These are phyloP conservation scores for Glomus cerebriforme DNA, from an alignment of 192 early-diverging fungal genomes.

Conservation along the genomic window DNA sequence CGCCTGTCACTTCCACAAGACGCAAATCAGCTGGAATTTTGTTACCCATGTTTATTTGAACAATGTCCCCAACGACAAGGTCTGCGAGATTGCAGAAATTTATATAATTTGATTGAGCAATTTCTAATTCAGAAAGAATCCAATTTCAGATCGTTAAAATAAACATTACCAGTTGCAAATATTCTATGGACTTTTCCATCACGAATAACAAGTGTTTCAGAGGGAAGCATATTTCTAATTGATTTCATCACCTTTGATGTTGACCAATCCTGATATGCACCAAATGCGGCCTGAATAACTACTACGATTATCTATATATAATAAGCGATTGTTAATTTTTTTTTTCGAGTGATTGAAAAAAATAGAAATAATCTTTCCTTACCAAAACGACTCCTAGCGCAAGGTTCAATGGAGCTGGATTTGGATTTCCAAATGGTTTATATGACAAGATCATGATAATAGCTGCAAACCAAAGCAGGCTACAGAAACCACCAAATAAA, in stretches of 20 bases:
- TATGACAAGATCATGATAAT: slow-evolving; percentile 69
- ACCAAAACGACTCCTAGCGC: neutral
- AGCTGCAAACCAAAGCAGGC: slow-evolving; percentile 66
- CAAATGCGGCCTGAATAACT: slow-evolving; percentile 67
- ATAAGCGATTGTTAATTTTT: slow-evolving; percentile 48
- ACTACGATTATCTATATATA: slow-evolving; percentile 57
- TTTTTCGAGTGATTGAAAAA: slow-evolving; percentile 44
- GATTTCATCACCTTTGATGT: slow-evolving; percentile 69
- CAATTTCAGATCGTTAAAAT: neutral
- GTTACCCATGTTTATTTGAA: slow-evolving; percentile 65
- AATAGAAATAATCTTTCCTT: neutral
- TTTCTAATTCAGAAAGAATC: neutral
- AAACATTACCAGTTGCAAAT: slow-evolving; percentile 19
- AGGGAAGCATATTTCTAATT: slow-evolving; percentile 71
- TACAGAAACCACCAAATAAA: slow-evolving; percentile 72
- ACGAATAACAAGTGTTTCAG: slow-evolving; percentile 67
- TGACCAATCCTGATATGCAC: slow-evolving; percentile 71
- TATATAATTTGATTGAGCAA: neutral
- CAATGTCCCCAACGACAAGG: slow-evolving; percentile 77
- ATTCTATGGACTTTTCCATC: slow-evolving; percentile 56
- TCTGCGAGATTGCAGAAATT: slow-evolving; percentile 35
- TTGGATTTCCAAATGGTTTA: slow-evolving; percentile 51
- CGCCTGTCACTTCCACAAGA: slow-evolving; percentile 61
- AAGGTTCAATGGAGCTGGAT: neutral
- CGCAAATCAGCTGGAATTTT: slow-evolving; percentile 80